Conservation (phyloP, 192 early-diverging fungal genomes). For the Entrophospora sp. region DNA sequence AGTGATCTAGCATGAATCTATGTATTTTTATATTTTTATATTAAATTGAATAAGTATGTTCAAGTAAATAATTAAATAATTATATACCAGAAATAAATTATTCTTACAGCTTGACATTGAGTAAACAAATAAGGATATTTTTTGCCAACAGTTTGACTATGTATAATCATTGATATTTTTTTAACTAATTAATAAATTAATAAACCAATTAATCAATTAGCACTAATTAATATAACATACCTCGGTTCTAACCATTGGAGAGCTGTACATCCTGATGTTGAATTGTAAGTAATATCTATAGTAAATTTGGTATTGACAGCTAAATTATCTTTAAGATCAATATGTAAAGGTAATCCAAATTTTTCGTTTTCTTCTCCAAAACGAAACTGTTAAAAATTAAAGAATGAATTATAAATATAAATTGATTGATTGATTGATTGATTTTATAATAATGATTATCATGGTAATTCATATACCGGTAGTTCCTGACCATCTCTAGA, state of each 20-base stretch:
- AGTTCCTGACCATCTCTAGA: constrained; percentile 15
- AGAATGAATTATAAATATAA: too few species aligned
- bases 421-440: too few species aligned
- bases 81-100: not conserved
- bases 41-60: not conserved
- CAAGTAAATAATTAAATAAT: not conserved
- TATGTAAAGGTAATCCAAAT: constrained; percentile 65
- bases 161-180: too few species aligned
- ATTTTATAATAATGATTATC: too few species aligned
- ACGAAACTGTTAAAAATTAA: constrained; percentile 34
- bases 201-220: not conserved
- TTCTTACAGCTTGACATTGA: constrained; percentile 76
- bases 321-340: constrained; percentile 44
- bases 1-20: constrained; percentile 87
- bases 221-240: constrained; percentile 19
- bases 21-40: not conserved
- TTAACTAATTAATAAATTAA: not conserved
- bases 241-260: constrained; percentile 84
- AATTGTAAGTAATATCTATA: constrained; percentile 66
- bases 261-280: constrained; percentile 76
- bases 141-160: constrained; percentile 88
- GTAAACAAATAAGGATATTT: constrained; percentile 92
- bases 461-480: too few species aligned
- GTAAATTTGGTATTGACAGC: constrained; percentile 39
- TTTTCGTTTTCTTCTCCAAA: constrained; percentile 47